A percentile compares a stretch with the other conserved stretches of the same genome.
Evolutionary conservation across 2,329 filamentous ascomycete genomes (phyloP).

Genomic region (Fusarium ramigenum): DNA sequence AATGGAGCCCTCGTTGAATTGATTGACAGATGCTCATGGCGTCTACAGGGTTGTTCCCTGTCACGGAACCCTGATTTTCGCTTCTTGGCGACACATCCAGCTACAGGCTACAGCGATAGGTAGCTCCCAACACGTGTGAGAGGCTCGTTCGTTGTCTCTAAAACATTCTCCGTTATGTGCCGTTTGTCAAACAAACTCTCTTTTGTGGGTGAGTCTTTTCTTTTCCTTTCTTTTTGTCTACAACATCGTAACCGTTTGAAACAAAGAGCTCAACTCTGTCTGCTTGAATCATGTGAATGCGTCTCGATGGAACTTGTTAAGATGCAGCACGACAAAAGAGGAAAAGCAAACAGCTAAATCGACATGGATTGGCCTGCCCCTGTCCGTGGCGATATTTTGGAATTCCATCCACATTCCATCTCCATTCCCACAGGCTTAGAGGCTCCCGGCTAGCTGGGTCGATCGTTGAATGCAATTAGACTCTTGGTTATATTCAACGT

Average conservation of each 20-base stretch:
- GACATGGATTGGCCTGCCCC: slow-evolving; percentile 17
- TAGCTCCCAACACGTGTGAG: slow-evolving; percentile 11
- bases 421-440: slow-evolving; percentile 9
- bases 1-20: slow-evolving; percentile 4
- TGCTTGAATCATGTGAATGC: slow-evolving; percentile 21
- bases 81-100: slow-evolving; percentile 6
- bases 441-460: slow-evolving; percentile 26
- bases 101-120: not conserved
- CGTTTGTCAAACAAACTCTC: not conserved
- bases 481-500: not conserved
- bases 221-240: not conserved
- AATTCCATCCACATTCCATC: slow-evolving; percentile 33
- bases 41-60: slow-evolving; percentile 13
- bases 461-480: slow-evolving; percentile 13
- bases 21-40: slow-evolving; percentile 10
- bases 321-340: slow-evolving; percentile 23
- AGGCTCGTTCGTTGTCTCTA: slow-evolving; percentile 1
- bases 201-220: not conserved
- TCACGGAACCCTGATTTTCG: slow-evolving; percentile 16
- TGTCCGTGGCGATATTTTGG: slow-evolving; percentile 26
- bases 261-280: not conserved
- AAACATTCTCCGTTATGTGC: not conserved
- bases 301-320: not conserved
- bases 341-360: slow-evolving; percentile 5
- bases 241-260: not conserved